Conservation (phyloP, 1,139 yeast species). For the Nakaseomyces nivariensis region DNA sequence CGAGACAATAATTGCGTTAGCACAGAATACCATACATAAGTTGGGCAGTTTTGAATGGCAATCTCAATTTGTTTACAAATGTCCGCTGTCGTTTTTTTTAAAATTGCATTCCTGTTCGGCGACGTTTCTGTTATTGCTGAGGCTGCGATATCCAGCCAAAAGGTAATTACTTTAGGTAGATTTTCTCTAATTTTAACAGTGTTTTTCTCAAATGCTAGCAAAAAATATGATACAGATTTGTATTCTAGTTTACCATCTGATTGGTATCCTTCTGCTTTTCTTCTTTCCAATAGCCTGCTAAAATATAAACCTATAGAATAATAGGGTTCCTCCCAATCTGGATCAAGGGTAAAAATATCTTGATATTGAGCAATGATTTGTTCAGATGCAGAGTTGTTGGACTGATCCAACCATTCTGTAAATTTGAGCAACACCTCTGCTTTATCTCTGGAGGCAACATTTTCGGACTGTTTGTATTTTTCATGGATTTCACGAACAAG, state of each 20-base stretch:
- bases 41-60: conserved; percentile 42
- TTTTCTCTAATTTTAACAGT: conserved; percentile 70
- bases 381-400: conserved; percentile 74
- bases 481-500: conserved; percentile 41
- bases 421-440: conserved; percentile 61
- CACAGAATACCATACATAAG: conserved; percentile 71
- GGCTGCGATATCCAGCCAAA: conserved; percentile 83
- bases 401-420: conserved; percentile 81
- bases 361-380: conserved; percentile 64
- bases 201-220: conserved; percentile 61
- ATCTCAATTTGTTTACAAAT: conserved; percentile 40
- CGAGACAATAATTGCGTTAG: conserved; percentile 81
- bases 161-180: conserved; percentile 76
- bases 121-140: conserved; percentile 19
- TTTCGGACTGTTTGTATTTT: conserved; percentile 16
- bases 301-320: conserved; percentile 74
- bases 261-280: conserved; percentile 31
- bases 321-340: conserved; percentile 68
- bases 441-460: conserved; percentile 25
- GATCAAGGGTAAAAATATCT: conserved; percentile 47
- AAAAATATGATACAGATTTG: conserved; percentile 53
- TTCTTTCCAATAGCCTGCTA: conserved; percentile 65
- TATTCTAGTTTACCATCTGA: conserved; percentile 57
- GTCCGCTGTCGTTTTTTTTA: conserved; percentile 18
- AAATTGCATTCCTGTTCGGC: conserved; percentile 22